phyloP scores from a whole-genome alignment of 2,329 filamentous ascomycete species.

The Pseudocercospora fuligena region DNA sequence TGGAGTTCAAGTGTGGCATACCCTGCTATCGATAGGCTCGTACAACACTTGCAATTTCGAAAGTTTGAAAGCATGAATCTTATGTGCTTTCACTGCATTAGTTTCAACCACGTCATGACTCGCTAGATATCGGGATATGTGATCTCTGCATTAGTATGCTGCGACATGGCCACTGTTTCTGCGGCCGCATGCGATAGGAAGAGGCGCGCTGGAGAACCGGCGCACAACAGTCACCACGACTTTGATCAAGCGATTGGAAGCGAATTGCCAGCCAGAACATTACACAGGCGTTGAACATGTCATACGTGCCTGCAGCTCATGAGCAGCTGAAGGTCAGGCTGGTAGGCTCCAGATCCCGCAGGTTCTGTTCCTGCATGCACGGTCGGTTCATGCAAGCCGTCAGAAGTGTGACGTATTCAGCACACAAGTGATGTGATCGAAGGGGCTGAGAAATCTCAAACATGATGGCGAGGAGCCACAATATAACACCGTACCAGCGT shows the following conservation, averaged over 20 bases:
- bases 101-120: neutral
- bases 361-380: neutral
- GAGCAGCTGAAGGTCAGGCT: neutral
- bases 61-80: neutral
- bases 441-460: neutral
- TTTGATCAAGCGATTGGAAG: neutral
- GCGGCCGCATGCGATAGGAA: neutral
- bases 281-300: no score
- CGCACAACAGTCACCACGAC: neutral
- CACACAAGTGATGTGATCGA: slow-evolving; percentile 15
- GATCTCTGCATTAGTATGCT: no score
- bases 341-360: neutral
- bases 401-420: slow-evolving; percentile 2
- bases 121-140: neutral
- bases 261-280: neutral
- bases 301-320: no score
- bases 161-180: no score
- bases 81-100: neutral
- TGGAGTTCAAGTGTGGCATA: neutral
- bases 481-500: no score
- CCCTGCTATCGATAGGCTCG: neutral
- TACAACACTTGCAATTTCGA: neutral
- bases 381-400: neutral
- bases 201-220: neutral
- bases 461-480: no score